Percentiles rank a stretch among this genome's conserved stretches.
phyloP scores from a whole-genome alignment of 306 rosid genomes.

The Malus asiatica region DNA sequence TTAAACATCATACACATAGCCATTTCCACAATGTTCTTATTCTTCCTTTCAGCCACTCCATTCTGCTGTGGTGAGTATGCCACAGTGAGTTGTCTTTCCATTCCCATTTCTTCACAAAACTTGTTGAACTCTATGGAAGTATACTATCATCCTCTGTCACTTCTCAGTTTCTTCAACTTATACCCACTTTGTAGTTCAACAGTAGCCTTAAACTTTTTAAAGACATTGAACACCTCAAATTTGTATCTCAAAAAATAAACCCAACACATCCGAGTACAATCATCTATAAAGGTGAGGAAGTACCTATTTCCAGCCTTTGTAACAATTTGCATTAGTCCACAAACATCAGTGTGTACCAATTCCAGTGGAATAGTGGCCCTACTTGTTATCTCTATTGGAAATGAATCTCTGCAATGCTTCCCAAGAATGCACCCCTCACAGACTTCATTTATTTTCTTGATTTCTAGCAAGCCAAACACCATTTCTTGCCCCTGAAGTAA shows the following conservation, averaged over 20 bases:
- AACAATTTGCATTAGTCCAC: no score
- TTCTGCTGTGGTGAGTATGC: conserved; percentile 1
- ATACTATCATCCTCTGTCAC: not conserved
- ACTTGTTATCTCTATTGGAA: not conserved
- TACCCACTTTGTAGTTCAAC: not conserved
- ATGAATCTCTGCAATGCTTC: not conserved
- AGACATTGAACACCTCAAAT: not conserved
- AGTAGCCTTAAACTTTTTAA: not conserved
- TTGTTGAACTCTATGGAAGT: not conserved
- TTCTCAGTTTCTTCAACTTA: not conserved
- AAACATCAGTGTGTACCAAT: not conserved
- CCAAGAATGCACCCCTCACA: not conserved
- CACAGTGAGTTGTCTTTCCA: not conserved
- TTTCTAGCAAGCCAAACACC: no score
- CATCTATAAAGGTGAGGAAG: not conserved
- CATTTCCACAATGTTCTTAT: not conserved
- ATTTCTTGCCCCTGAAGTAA: no score
- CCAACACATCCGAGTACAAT: not conserved
- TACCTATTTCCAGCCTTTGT: not conserved
- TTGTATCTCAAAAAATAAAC: not conserved
- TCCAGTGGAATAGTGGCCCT: not conserved
- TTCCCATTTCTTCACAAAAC: not conserved
- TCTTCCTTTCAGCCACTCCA: not conserved
- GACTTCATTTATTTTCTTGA: not conserved
- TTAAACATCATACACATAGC: not conserved